These are phyloP conservation scores for Fusarium pilosicola DNA, from an alignment of 2,329 filamentous ascomycete genomes.

Conservation along the genomic window DNA sequence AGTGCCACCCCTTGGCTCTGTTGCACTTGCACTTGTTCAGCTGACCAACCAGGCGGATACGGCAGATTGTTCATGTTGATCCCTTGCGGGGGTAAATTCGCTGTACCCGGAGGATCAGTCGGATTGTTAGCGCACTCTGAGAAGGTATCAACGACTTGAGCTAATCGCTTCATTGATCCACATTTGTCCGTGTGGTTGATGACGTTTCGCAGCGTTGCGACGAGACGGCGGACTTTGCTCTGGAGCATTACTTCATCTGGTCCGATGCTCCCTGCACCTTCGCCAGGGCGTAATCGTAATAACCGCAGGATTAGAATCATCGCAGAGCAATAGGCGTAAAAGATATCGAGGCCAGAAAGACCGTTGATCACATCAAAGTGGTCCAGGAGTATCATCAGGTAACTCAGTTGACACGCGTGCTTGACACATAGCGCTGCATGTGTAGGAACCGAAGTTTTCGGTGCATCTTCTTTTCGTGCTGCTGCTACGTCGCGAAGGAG, in stretches of 20 bases:
- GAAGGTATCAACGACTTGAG: conserved; percentile 43
- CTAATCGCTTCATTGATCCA: conserved; percentile 45
- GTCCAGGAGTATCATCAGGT: conserved; percentile 47
- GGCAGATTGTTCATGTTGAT: not conserved
- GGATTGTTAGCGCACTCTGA: conserved; percentile 39
- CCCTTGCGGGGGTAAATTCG: not conserved
- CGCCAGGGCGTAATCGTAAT: conserved; percentile 6
- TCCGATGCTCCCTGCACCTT: not conserved
- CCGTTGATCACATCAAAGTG: conserved; percentile 48
- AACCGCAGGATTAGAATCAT: conserved; percentile 42
- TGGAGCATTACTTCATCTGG: conserved; percentile 16
- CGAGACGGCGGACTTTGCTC: conserved; percentile 14
- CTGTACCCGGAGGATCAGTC: not conserved
- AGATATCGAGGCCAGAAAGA: conserved; percentile 49
- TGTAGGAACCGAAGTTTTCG: not conserved
- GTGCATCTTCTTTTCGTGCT: conserved; percentile 1
- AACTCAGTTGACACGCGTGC: conserved; percentile 48
- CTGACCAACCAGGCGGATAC: not conserved
- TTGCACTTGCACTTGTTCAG: conserved; percentile 8
- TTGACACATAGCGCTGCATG: conserved; percentile 30
- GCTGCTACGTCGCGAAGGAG: conserved; percentile 40
- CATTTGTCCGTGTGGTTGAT: conserved; percentile 43
- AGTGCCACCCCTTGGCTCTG: not conserved
- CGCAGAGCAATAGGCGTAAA: conserved; percentile 49
- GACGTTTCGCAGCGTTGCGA: conserved; percentile 23